Base-by-base conservation (phyloP, 208 protist species). In the Wallacemonas rigidus region DNA sequence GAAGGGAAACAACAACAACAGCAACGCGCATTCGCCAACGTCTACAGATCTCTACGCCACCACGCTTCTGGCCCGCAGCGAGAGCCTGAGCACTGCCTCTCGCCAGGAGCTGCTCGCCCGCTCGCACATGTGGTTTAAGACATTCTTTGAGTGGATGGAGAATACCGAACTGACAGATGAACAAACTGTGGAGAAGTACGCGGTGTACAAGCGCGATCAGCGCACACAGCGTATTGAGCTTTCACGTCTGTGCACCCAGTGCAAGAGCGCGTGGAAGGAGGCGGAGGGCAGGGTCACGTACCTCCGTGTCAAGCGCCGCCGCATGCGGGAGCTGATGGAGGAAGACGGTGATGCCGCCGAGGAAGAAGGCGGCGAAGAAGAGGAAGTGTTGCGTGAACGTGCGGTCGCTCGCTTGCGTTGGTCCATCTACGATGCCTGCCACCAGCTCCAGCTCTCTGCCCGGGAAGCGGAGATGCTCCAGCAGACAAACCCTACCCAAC, bases 161-260 rank as follows among this genome's bases (percentile, higher is more conserved):
- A 81, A 94, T 43, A 77, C 80, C 41, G 81, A 75, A 15, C 58
- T 94, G 40, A 73, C 91, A 36, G 82, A 88, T 40, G 87, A 93
- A 75, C 76, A 81, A 65, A 89, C 78, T n/a, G 17, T 92, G n/a
- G 88, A 90, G 69, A 74, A n/a, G 12, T 91, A 93, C 72, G 75
- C 83, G 17, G 69, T 70, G 5, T 90, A 88, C 78, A 69, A 74
- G 44, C 62, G 80, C n/a, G 87, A 92, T 4, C 73, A 90, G 51
- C 92, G 92, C 67, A 87, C 85, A 67, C 84, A 87, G 67, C 89
- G 92, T 64, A 80, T 96, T 48, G 89, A 93, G 65, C 87, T 94
- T 35, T 86, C 87, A 12, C 83, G 86, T 26, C 76, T 72, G 55
- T 72, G 77, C n/a, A 76, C 71, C 2, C 77, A 86, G 62, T 77